Percentiles rank a stretch among this genome's conserved stretches.
These are phyloP conservation scores for Galeopsis tetrahit DNA, from an alignment of 257 asterid species.

Conservation along the genomic window DNA sequence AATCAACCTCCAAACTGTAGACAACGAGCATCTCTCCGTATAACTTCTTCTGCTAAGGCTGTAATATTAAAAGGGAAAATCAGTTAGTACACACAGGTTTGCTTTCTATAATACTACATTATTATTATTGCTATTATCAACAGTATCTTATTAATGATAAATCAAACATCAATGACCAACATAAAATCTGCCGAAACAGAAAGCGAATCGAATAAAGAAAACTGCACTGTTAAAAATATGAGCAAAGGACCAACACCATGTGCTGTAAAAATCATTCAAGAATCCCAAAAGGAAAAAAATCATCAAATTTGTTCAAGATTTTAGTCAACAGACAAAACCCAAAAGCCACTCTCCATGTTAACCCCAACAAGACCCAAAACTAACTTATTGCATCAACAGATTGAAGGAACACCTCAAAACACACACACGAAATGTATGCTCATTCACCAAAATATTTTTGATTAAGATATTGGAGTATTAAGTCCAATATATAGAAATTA, in stretches of 20 bases:
- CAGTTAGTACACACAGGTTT: constrained; percentile 35
- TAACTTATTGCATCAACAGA: constrained; percentile 27
- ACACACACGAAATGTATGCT: constrained; percentile 21
- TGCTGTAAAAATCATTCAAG: constrained; percentile 41
- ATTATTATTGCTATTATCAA: constrained; percentile 20
- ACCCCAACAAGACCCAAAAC: constrained; percentile 53
- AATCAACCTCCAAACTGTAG: constrained; percentile 66
- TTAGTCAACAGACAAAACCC: constrained; percentile 64
- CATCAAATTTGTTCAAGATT: constrained; percentile 4
- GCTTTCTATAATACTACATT: constrained; percentile 22
- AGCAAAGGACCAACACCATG: constrained; percentile 38
- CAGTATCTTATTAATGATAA: constrained; percentile 25
- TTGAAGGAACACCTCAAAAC: constrained; percentile 39
- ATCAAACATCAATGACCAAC: constrained; percentile 45
- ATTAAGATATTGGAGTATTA: not conserved
- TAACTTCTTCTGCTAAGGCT: constrained; percentile 42
- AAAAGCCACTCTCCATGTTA: constrained; percentile 67
- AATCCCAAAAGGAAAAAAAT: not conserved
- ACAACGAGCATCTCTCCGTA: constrained; percentile 75
- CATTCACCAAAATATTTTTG: constrained; percentile 18
- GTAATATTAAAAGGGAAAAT: constrained; percentile 33
- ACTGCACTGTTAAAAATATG: constrained; percentile 25
- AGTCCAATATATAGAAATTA: not conserved
- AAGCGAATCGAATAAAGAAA: constrained; percentile 40
- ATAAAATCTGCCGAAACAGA: constrained; percentile 51